Conservation (phyloP, 2,329 filamentous ascomycete species). For the Aureobasidium sp. region DNA sequence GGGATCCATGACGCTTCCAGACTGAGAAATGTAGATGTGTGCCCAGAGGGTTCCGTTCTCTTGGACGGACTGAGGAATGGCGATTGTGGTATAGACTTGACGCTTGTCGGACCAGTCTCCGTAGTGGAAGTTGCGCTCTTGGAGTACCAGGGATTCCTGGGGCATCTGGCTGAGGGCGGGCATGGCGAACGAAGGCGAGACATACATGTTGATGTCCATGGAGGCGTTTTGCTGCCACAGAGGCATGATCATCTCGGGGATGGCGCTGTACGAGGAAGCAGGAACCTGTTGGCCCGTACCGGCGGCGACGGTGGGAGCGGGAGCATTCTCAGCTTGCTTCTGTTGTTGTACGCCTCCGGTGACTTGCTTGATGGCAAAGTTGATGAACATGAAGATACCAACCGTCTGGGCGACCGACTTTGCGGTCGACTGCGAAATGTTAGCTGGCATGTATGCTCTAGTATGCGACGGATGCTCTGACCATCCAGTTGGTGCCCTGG, state of each 20-base stretch:
- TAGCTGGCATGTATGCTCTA: neutral
- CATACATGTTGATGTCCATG: slow-evolving; percentile 76
- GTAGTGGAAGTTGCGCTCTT: slow-evolving; percentile 72
- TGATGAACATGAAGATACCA: slow-evolving; percentile 51
- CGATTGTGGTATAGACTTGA: slow-evolving; percentile 66
- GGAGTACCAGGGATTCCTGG: slow-evolving; percentile 61
- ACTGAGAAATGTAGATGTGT: slow-evolving; percentile 80
- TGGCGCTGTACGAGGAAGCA: slow-evolving; percentile 42
- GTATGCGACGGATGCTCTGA: neutral
- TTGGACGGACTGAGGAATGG: slow-evolving; percentile 71
- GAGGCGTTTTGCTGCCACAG: slow-evolving; percentile 77
- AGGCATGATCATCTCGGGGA: slow-evolving; percentile 68
- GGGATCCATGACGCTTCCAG: slow-evolving; percentile 70
- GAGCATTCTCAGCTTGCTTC: slow-evolving; percentile 15
- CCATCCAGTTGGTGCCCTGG: slow-evolving; percentile 7
- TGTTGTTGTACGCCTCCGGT: slow-evolving; percentile 31
- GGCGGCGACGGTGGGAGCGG: slow-evolving; percentile 8
- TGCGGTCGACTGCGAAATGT: neutral
- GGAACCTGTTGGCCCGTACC: slow-evolving; percentile 5
- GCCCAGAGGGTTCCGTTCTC: slow-evolving; percentile 90
- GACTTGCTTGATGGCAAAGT: slow-evolving; percentile 50
- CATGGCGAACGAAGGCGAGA: slow-evolving; percentile 66
- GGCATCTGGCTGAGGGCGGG: slow-evolving; percentile 58
- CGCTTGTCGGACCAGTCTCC: slow-evolving; percentile 74
- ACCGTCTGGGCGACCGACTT: slow-evolving; percentile 44